Evolutionary conservation across 164 flowering plant species (phyloP).

Genomic region (Berberis thunbergii): DNA sequence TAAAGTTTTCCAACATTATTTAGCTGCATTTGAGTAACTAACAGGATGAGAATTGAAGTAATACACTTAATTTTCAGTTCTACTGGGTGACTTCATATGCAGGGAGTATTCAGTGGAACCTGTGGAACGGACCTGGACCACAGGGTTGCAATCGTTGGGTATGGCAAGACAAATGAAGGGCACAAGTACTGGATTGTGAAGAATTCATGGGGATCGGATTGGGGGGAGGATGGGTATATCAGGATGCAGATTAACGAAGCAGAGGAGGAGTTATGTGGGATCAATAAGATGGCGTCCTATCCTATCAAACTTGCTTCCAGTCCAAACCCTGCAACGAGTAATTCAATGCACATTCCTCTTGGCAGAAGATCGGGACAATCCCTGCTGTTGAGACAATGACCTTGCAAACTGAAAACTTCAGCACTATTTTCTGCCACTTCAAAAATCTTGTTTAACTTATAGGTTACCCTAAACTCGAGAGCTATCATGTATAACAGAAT

Average conservation of each 20-base stretch:
- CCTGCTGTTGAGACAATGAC: conserved; percentile 1
- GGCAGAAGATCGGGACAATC: conserved; percentile 15
- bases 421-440: too few relatives aligned
- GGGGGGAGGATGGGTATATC: conserved; percentile 29
- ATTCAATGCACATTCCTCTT: conserved; percentile 8
- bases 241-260: conserved; percentile 12
- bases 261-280: conserved; percentile 23
- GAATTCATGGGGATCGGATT: conserved; percentile 29
- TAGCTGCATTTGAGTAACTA: background rate
- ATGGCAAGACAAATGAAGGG: conserved; percentile 19
- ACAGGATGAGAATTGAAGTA: background rate
- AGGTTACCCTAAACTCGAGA: too few relatives aligned
- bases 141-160: conserved; percentile 27
- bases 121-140: conserved; percentile 23
- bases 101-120: conserved; percentile 25
- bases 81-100: background rate
- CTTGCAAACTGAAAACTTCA: too few relatives aligned
- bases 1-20: background rate
- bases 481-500: too few relatives aligned
- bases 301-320: conserved; percentile 16
- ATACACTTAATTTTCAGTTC: too few relatives aligned
- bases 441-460: too few relatives aligned
- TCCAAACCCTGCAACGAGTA: conserved; percentile 2
- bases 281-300: conserved; percentile 23
- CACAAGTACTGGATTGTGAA: conserved; percentile 25